Conservation (phyloP, 768 basidiomycete genomes). For the Naganishia randhawae region DNA sequence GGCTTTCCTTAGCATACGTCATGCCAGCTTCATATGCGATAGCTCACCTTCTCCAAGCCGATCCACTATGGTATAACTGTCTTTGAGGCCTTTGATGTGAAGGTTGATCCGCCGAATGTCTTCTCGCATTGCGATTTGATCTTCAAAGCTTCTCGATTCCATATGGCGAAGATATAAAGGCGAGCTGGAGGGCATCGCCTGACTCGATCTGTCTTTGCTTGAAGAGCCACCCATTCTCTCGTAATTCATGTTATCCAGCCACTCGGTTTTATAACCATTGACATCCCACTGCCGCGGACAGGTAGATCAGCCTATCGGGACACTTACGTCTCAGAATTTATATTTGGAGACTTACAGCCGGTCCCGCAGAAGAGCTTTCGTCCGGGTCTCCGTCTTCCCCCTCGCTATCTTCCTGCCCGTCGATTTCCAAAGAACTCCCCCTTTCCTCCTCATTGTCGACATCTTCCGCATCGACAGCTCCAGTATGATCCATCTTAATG, state of each 20-base stretch:
- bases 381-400: background rate
- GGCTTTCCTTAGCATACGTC: background rate
- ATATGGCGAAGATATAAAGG: constrained; percentile 44
- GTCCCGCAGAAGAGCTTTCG: background rate
- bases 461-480: background rate
- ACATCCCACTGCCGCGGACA: background rate
- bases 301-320: background rate
- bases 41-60: constrained; percentile 72
- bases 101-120: constrained; percentile 72
- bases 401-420: constrained; percentile 11
- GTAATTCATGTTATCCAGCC: background rate
- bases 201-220: background rate
- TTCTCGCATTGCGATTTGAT: constrained; percentile 66
- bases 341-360: background rate
- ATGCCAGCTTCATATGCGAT: background rate
- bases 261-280: background rate
- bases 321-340: background rate
- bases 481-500: background rate
- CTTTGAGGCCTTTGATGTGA: constrained; percentile 63
- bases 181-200: constrained; percentile 2
- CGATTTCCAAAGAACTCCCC: background rate
- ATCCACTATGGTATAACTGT: constrained; percentile 76
- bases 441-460: background rate
- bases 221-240: background rate
- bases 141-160: constrained; percentile 54